Evolutionary conservation across 805 yeast species (phyloP), one percentile per base, ranked within the genome.

Genomic region (Starmerella tilneyi): DNA sequence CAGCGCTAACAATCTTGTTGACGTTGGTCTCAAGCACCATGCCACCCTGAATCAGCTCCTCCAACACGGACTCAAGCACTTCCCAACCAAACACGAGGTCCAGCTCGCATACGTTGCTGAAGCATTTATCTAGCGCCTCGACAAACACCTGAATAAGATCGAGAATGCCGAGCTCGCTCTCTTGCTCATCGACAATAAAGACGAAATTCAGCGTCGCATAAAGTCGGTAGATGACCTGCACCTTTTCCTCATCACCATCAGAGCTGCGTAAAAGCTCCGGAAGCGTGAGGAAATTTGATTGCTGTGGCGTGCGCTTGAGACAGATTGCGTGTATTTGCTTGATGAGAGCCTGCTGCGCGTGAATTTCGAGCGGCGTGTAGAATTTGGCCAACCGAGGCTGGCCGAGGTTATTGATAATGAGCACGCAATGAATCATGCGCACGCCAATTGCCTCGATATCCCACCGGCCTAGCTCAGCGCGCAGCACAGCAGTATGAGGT

Each of bases 51-150:
- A 92, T 80, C 27, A 92, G 81, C 57, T 92, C 97, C 56, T 59
- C 65, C 40, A 88, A 63, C 2, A 89, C 96, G 2, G 94, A 81
- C 60, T 89, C 94, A 26, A 89, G 67, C 5, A 86, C 94, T 64
- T 92, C 96, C 97, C 98, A 92, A 15, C 96, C 96, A 66, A 88
- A 89, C n/a, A 92, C 96, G 51, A 92, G 70, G 64, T 92, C 98
- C 55, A 92, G 70, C 60, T 92, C 98, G 62, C 96, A 88, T 6
- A 92, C 98, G 58, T 86, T 88, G 50, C 79, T 79, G 64, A 92
- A 92, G 63, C 98, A 92, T 47, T 81, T 77, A 61, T 92, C 95
- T 53, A 92, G 71, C 43, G 94, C 82, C 62, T 92, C 96, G 3
- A 92, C 98, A 70, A 92, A 89, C 34, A 92, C 96, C 62, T 92